These are phyloP conservation scores for Closterium sp. DNA, from an alignment of 139 green algal genomes.

Conservation along the genomic window DNA sequence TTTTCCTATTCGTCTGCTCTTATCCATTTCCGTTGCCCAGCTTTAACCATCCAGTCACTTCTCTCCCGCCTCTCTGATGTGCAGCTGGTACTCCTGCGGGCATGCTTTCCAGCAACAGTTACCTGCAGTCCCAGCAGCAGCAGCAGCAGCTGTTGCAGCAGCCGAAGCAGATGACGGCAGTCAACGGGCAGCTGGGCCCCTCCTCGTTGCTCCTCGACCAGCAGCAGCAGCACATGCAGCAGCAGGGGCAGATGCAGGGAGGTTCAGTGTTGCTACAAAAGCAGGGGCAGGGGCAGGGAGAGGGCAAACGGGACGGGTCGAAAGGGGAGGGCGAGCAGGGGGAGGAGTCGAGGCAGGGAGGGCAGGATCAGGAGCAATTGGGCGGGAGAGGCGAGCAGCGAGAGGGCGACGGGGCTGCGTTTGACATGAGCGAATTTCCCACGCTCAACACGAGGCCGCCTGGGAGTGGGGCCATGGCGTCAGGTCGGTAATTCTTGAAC, in stretches of 20 bases:
- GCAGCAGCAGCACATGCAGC: not conserved
- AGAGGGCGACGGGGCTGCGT: not conserved
- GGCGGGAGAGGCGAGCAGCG: not conserved
- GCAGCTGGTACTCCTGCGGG: not conserved
- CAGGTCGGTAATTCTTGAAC: not conserved
- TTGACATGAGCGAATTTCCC: constrained; percentile 42
- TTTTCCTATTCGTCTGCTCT: not conserved
- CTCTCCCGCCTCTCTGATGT: not conserved
- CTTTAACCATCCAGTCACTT: not conserved
- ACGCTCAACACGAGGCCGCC: constrained; percentile 2
- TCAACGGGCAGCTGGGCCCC: not conserved
- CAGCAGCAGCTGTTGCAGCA: not conserved
- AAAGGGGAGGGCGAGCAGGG: constrained; percentile 11
- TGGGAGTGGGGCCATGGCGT: not conserved
- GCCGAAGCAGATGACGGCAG: not conserved
- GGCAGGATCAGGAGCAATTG: constrained; percentile 1
- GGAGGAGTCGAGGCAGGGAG: constrained; percentile 5
- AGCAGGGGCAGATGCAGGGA: not conserved
- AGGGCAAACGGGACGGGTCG: not conserved
- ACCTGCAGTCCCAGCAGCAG: not conserved
- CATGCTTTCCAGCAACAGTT: not conserved
- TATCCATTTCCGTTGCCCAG: constrained; percentile 17
- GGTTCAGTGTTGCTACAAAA: constrained; percentile 1
- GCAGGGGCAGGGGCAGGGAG: not conserved
- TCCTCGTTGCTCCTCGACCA: not conserved